phyloP scores from a whole-genome alignment of 345 rosid species.

The Hibiscus syriacus region DNA sequence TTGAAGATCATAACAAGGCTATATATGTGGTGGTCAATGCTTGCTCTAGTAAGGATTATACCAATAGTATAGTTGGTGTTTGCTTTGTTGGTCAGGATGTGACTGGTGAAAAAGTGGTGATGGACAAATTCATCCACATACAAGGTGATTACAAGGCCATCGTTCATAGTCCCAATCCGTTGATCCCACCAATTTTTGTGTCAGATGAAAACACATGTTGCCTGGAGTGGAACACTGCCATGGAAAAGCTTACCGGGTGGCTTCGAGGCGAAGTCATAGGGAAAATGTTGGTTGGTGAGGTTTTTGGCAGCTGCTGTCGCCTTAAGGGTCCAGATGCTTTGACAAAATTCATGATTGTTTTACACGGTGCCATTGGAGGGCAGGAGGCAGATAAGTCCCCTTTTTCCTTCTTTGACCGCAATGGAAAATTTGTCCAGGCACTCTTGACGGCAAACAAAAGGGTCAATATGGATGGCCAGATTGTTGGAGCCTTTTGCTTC shows the following conservation, averaged over 20 bases:
- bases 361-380: constrained; percentile 86
- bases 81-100: constrained; percentile 95
- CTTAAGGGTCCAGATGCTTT: constrained; percentile 83
- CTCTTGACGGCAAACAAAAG: constrained; percentile 89
- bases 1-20: constrained; percentile 48
- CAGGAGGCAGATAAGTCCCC: constrained; percentile 79
- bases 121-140: constrained; percentile 65
- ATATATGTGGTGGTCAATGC: constrained; percentile 89
- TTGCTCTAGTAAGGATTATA: constrained; percentile 90
- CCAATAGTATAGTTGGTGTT: constrained; percentile 81
- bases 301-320: constrained; percentile 83
- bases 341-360: constrained; percentile 69
- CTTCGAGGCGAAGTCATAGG: constrained; percentile 58
- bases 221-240: constrained; percentile 96
- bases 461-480: constrained; percentile 58
- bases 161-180: constrained; percentile 50
- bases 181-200: constrained; percentile 97
- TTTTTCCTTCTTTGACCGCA: constrained; percentile 67
- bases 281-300: constrained; percentile 89
- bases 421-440: constrained; percentile 64
- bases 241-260: constrained; percentile 97
- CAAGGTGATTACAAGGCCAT: constrained; percentile 12
- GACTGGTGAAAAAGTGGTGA: constrained; percentile 80
- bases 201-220: constrained; percentile 90
- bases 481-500: constrained; percentile 92